phyloP scores from a whole-genome alignment of 257 asterid genomes.

The Plectranthus barbatus region DNA sequence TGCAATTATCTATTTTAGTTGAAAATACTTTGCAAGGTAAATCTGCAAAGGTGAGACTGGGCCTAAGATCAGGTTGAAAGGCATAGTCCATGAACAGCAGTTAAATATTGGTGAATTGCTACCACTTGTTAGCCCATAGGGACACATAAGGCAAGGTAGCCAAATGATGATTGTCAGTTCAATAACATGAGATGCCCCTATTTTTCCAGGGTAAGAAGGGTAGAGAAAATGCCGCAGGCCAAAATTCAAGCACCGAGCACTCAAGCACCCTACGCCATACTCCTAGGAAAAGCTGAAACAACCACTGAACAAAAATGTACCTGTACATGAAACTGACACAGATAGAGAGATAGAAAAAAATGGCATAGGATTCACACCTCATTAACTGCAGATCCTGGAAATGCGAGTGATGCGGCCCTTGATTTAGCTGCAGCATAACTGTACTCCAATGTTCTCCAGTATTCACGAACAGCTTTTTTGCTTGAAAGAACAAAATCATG shows the following conservation, averaged over 20 bases:
- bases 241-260: too few relatives aligned
- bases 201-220: too few relatives aligned
- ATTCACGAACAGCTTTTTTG: constrained; percentile 71
- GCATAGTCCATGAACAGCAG: background rate
- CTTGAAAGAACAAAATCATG: constrained; percentile 90
- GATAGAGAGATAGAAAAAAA: background rate
- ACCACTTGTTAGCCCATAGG: background rate
- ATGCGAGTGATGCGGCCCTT: constrained; percentile 81
- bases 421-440: constrained; percentile 73
- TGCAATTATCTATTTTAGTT: background rate
- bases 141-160: too few relatives aligned
- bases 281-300: too few relatives aligned
- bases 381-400: constrained; percentile 86
- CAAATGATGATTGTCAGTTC: too few relatives aligned
- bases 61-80: background rate
- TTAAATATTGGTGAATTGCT: background rate
- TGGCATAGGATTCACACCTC: constrained; percentile 44
- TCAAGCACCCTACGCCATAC: too few relatives aligned
- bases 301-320: too few relatives aligned
- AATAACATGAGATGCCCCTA: too few relatives aligned
- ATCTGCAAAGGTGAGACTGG: background rate
- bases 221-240: too few relatives aligned
- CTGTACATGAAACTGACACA: background rate
- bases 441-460: constrained; percentile 91
- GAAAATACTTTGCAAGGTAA: too few relatives aligned